A percentile compares a stretch with the other conserved stretches of the same genome.
phyloP scores from a whole-genome alignment of 1,139 yeast genomes.

The Lodderomyces metapsilosis region DNA sequence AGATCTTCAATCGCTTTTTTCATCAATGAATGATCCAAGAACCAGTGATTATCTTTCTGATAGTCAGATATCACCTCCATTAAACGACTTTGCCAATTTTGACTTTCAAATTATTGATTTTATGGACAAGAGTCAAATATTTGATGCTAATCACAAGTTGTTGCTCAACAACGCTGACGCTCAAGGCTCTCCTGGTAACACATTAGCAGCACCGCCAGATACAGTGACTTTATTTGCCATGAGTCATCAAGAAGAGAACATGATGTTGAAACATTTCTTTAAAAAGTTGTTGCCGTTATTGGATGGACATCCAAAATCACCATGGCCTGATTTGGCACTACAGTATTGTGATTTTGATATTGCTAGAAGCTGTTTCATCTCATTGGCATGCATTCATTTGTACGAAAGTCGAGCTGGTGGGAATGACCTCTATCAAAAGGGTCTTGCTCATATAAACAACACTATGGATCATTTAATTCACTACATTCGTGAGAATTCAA shows the following conservation, averaged over 20 bases:
- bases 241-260: conserved; percentile 42
- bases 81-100: conserved; percentile 6
- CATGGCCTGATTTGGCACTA: conserved; percentile 57
- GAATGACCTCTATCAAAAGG: conserved; percentile 46
- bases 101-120: conserved; percentile 16
- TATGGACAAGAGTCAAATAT: conserved; percentile 15
- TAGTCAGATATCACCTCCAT: conserved; percentile 1
- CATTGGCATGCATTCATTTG: conserved; percentile 52
- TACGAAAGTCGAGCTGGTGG: conserved; percentile 50
- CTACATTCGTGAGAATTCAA: conserved; percentile 21
- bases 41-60: not conserved
- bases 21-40: conserved; percentile 7
- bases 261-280: conserved; percentile 53
- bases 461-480: conserved; percentile 51
- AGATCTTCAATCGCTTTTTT: conserved; percentile 21
- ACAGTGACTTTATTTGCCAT: conserved; percentile 9
- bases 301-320: conserved; percentile 57
- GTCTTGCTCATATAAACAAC: conserved; percentile 50
- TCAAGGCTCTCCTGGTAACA: conserved; percentile 3
- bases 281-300: conserved; percentile 48
- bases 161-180: conserved; percentile 8
- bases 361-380: conserved; percentile 54
- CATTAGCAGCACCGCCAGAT: conserved; percentile 6
- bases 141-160: conserved; percentile 5
- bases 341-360: conserved; percentile 55